phyloP scores from a whole-genome alignment of 2,329 filamentous ascomycete species.

The Aspergillus brasiliensis region DNA sequence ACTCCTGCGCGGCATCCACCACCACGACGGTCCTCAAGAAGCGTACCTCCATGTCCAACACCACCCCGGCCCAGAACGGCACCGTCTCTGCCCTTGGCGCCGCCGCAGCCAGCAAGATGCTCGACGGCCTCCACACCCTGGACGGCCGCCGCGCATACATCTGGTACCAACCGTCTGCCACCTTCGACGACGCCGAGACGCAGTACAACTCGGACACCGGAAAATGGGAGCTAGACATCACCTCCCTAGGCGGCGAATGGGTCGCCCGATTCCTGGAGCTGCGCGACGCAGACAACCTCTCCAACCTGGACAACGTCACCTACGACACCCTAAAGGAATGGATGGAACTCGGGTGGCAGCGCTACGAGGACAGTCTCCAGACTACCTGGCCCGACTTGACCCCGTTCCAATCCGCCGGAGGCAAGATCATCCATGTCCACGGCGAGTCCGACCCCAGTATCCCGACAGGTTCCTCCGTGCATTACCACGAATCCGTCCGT shows the following conservation, averaged over 20 bases:
- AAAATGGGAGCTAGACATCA: conserved; percentile 34
- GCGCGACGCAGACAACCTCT: conserved; percentile 41
- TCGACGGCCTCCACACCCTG: conserved; percentile 46
- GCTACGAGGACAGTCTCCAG: conserved; percentile 55
- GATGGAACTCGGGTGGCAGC: conserved; percentile 54
- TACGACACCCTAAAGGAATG: conserved; percentile 59
- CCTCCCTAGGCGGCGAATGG: conserved; percentile 43
- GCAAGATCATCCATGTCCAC: conserved; percentile 62
- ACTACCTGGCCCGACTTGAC: conserved; percentile 58
- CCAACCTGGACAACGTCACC: conserved; percentile 50
- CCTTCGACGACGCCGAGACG: conserved; percentile 30
- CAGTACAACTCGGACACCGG: conserved; percentile 31
- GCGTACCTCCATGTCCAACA: conserved; percentile 25
- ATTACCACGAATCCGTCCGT: conserved; percentile 59
- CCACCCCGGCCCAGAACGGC: conserved; percentile 35
- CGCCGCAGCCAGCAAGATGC: conserved; percentile 39
- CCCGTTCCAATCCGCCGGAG: conserved; percentile 52
- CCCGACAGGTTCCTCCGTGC: conserved; percentile 56
- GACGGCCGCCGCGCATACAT: conserved; percentile 47
- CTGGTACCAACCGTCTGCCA: conserved; percentile 31
- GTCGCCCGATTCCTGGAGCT: conserved; percentile 33
- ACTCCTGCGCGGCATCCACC: conserved; percentile 43
- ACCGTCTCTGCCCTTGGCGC: conserved; percentile 32
- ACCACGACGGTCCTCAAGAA: conserved; percentile 29
- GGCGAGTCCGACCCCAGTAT: conserved; percentile 58